Evolutionary conservation across 208 protist genomes (phyloP).

Genomic region (Angomonas desouzai): DNA sequence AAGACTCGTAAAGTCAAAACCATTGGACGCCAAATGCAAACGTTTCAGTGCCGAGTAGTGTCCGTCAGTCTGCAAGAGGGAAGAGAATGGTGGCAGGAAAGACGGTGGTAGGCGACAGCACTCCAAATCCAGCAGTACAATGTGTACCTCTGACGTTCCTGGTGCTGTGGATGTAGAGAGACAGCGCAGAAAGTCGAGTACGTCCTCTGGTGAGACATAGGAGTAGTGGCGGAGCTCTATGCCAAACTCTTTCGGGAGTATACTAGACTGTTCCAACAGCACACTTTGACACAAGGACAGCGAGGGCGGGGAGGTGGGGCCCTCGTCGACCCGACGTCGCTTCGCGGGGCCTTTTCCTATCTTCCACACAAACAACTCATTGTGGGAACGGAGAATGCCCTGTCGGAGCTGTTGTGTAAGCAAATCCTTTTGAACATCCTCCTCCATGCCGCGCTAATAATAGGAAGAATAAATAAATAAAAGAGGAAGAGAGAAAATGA

Average conservation of each 20-base stretch:
- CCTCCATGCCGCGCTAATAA: too few relatives aligned
- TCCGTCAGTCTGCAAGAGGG: background rate
- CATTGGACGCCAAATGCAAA: slow-evolving; percentile 6
- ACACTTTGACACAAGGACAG: background rate
- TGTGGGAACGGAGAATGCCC: background rate
- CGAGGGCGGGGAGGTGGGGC: background rate
- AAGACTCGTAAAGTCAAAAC: background rate
- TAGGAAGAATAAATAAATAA: too few relatives aligned
- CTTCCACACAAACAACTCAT: background rate
- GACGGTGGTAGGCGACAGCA: background rate
- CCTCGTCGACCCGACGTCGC: background rate
- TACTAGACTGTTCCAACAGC: background rate
- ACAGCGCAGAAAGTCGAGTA: background rate
- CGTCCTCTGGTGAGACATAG: background rate
- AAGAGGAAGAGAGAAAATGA: too few relatives aligned
- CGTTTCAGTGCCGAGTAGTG: background rate
- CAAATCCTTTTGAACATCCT: background rate
- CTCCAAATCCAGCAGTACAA: slow-evolving; percentile 1
- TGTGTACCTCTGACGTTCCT: background rate
- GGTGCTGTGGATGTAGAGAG: background rate
- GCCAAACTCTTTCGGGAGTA: background rate
- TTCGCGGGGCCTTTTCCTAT: background rate
- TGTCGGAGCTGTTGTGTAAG: background rate
- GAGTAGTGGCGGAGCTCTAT: background rate
- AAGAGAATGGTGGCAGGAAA: background rate